Evolutionary conservation across 2,329 filamentous ascomycete genomes (phyloP), one percentile per base, ranked within the genome.

Genomic region (Colletotrichum trifolii): DNA sequence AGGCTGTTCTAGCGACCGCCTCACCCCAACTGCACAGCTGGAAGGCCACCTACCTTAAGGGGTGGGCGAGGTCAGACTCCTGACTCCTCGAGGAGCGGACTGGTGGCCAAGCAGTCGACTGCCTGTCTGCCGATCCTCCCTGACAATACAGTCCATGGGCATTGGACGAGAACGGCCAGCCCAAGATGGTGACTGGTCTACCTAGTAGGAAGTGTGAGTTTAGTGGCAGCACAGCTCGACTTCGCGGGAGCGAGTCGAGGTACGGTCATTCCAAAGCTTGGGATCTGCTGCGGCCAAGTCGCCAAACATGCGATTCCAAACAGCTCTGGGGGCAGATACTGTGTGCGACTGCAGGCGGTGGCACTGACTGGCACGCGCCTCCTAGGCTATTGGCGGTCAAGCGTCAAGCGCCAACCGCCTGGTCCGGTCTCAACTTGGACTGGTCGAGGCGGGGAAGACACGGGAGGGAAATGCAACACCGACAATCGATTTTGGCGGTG

Each of bases 381-480:
- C 58, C 63, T 58, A 25, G 53, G 60, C 59, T 35, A 54, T 63
- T 66, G 63, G 63, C 58, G 63, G 63, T 66, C 63, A 66, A 66
- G 63, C 63, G 58, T 53, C 58, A 62, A 25, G 58, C 46, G 40
- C 40, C 43, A 46, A 17, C 43, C 52, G 50, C 35, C 48, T 45
- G 63, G 50, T 35, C 48, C 43, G 63, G 47, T 63, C 63, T 63
- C 63, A 66, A 63, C 63, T 66, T 63, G 63, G 63, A 63, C 63
- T 63, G 63, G 63, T 63, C 63, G 58, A 53, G 63, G 63, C 58
- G 63, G 59, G 57, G 52, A 56, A 60, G 46, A 38, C 58, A 34
- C 57, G 60, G 54, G 42, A 62, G 15, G 49, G 53, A 25, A 25
- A 25, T 1, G 25, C 42, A 38, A 42, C 49, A 60, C 40, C 49